Percentiles rank a stretch among this genome's conserved stretches.
Evolutionary conservation across 192 early-diverging fungal genomes (phyloP).

Genomic region (Coemansia erecta): DNA sequence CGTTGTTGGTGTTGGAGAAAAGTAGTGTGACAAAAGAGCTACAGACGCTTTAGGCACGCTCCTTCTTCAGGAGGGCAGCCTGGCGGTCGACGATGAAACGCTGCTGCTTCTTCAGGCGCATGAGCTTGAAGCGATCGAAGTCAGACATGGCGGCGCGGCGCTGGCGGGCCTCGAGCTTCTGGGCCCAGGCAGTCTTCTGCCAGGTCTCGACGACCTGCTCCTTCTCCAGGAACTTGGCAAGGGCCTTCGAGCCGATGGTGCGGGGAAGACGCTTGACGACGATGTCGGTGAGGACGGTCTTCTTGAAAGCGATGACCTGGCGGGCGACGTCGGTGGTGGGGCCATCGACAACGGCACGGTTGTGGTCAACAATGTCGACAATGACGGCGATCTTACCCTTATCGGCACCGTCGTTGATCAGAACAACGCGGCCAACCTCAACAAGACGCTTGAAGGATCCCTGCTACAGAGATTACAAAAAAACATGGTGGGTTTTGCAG

Average conservation of each 20-base stretch:
- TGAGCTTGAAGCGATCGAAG: conserved; percentile 98
- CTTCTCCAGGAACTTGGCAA: conserved; percentile 82
- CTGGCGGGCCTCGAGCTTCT: conserved; percentile 88
- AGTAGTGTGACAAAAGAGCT: conserved; percentile 9
- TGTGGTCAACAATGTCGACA: conserved; percentile 99
- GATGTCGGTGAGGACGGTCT: conserved; percentile 86
- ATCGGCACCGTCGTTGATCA: conserved; percentile 91
- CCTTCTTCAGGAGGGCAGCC: conserved; percentile 48
- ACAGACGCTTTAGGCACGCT: conserved; percentile 36
- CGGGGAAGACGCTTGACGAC: conserved; percentile 84
- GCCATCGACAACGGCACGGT: conserved; percentile 95
- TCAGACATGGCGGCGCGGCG: conserved; percentile 78
- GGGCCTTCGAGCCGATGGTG: conserved; percentile 67
- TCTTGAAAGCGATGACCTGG: conserved; percentile 85
- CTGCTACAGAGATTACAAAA: conserved; percentile 26
- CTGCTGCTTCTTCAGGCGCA: conserved; percentile 87
- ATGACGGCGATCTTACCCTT: conserved; percentile 98
- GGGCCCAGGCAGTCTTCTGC: conserved; percentile 90
- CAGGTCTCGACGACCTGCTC: conserved; percentile 77
- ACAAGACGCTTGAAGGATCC: conserved; percentile 86
- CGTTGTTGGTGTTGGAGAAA: background rate
- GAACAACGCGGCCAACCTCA: conserved; percentile 98
- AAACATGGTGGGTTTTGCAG: background rate
- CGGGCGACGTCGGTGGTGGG: conserved; percentile 93
- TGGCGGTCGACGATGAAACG: conserved; percentile 48